A percentile compares a stretch with the other conserved stretches of the same genome.
These are phyloP conservation scores for Aspergillus sp. DNA, from an alignment of 2,329 filamentous ascomycete species.

Conservation along the genomic window DNA sequence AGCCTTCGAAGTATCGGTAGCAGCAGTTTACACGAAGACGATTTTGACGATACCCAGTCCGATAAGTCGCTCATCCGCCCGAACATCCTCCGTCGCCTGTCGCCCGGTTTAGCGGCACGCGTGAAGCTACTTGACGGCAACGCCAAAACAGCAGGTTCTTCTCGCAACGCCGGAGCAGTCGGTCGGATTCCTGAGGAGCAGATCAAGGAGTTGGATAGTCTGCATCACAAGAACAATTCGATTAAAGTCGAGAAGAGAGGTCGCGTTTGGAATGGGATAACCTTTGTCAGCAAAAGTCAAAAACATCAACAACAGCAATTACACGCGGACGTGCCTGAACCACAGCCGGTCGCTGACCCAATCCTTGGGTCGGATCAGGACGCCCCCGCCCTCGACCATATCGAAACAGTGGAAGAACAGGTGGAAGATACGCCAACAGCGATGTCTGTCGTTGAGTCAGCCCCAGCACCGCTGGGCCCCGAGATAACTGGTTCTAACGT, in stretches of 20 bases:
- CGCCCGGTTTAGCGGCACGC: slow-evolving; percentile 43
- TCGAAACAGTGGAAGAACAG: slow-evolving; percentile 2
- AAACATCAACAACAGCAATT: slow-evolving; percentile 11
- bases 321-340: slow-evolving; percentile 22
- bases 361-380: slow-evolving; percentile 6
- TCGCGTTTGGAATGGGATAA: slow-evolving; percentile 35
- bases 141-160: slow-evolving; percentile 24
- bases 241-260: slow-evolving; percentile 40
- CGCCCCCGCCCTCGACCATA: neutral
- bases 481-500: slow-evolving; percentile 14
- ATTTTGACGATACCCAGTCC: slow-evolving; percentile 18
- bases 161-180: slow-evolving; percentile 28
- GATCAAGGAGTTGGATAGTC: slow-evolving; percentile 41
- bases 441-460: slow-evolving; percentile 33
- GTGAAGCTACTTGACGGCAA: slow-evolving; percentile 43
- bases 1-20: slow-evolving; percentile 36
- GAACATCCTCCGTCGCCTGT: slow-evolving; percentile 43
- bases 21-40: slow-evolving; percentile 35
- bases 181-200: slow-evolving; percentile 44
- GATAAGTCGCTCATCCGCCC: slow-evolving; percentile 32
- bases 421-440: slow-evolving; percentile 8
- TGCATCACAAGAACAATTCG: slow-evolving; percentile 36
- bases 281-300: slow-evolving; percentile 11
- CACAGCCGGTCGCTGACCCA: slow-evolving; percentile 1
- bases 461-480: slow-evolving; percentile 21